Base-by-base conservation (phyloP, 2,329 filamentous ascomycete species). In the Nakataea oryzae region DNA sequence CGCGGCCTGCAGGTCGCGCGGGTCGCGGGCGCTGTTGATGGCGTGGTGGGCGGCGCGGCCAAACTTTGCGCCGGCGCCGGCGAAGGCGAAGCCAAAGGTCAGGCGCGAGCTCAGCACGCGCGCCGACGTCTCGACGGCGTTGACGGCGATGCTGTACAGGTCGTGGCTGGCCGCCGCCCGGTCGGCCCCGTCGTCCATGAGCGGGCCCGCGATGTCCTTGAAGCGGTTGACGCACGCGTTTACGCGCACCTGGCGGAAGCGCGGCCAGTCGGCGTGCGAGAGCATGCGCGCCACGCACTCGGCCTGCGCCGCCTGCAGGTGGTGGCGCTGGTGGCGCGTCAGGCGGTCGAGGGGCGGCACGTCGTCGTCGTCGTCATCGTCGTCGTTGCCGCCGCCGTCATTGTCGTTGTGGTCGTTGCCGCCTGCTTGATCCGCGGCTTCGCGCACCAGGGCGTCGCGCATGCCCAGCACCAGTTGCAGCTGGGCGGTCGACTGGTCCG, bases 11-110 rank as follows among this genome's bases (percentile, higher is more conserved):
- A 84, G 70, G 60, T 77, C 73, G 21, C 24, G 11, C 14, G 32
- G 21, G 58, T 41, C 58, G 62, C 74, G 69, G 47, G 69, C 65
- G 28, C 75, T 74, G 70, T 81, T 81, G 64, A 81, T 61, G 65
- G 76, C 57, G 73, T 71, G 77, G 81, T 85, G 65, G 2, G 72
- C 75, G 66, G 79, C 74, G 63, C 74, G 74, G 21, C 70, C 75
- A 73, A 81, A 85, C 67, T 79, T 80, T 63, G 71, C 70, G 63
- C 77, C 76, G 12, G 79, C 77, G 63, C 82, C 78, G 47, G 79
- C 79, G 70, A 83, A 85, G 41, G 67, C 62, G 63, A 70, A 73
- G 21, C 67, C 62, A 65, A 73, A 78, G 0, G 70, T 70, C 27
- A 74, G 65, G 0, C 69, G 66, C 1, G 72, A 71, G 3, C 74